phyloP scores from a whole-genome alignment of 768 basidiomycete genomes.

The Galerina sulciceps region DNA sequence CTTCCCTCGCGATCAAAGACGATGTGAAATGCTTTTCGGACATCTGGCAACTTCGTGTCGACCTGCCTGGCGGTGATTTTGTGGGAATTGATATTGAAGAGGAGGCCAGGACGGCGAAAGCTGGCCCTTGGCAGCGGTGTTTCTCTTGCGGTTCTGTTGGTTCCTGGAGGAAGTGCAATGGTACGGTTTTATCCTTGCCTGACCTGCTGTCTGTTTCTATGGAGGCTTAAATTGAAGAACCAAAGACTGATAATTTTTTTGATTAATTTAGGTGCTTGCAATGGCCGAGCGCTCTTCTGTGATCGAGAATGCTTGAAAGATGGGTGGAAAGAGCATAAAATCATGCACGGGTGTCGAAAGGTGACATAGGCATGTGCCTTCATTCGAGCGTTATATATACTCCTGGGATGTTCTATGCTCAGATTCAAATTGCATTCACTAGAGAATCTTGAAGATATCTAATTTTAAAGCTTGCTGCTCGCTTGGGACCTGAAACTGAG shows the following conservation, averaged over 20 bases:
- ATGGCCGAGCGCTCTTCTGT: conserved; percentile 29
- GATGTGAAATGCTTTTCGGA: conserved; percentile 29
- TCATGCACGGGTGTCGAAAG: conserved; percentile 26
- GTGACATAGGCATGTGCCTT: neutral
- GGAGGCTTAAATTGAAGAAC: neutral
- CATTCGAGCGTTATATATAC: too few relatives aligned
- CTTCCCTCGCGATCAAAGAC: too few relatives aligned
- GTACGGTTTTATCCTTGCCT: conserved; percentile 20
- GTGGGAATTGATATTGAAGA: conserved; percentile 39
- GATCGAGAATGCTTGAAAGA: conserved; percentile 28
- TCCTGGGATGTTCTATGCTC: too few relatives aligned
- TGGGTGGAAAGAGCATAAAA: conserved; percentile 36
- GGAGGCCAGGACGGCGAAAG: conserved; percentile 37
- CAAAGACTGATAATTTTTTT: neutral
- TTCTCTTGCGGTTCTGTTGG: conserved; percentile 41
- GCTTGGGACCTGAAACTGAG: too few relatives aligned
- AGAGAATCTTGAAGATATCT: too few relatives aligned
- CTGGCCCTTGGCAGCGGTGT: conserved; percentile 46
- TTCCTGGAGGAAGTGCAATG: conserved; percentile 43
- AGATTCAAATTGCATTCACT: too few relatives aligned
- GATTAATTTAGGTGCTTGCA: conserved; percentile 24
- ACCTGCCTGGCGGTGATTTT: conserved; percentile 39
- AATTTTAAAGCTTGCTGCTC: too few relatives aligned
- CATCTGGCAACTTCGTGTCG: conserved; percentile 42
- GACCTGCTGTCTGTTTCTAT: too few relatives aligned